Evolutionary conservation across 345 rosid genomes (phyloP).

Genomic region (Populus pruinosa): DNA sequence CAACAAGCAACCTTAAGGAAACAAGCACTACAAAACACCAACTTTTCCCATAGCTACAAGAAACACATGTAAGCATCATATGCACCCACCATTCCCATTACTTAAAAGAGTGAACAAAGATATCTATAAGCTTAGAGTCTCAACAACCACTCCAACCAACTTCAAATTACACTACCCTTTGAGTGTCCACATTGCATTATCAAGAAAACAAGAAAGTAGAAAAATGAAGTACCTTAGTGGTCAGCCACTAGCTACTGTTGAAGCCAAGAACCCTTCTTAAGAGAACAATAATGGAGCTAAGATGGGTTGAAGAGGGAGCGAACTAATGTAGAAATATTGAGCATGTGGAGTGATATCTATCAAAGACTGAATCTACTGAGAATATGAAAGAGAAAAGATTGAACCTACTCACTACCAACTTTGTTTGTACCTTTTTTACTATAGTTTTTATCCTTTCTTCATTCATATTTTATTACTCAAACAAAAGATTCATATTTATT

Average conservation of each 20-base stretch:
- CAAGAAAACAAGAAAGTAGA: background rate
- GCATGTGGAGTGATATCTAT: background rate
- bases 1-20: background rate
- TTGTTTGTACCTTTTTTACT: background rate
- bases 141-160: constrained; percentile 42
- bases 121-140: background rate
- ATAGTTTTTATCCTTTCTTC: background rate
- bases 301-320: background rate
- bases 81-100: constrained; percentile 12
- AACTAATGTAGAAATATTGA: background rate
- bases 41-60: background rate
- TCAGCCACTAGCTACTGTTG: background rate
- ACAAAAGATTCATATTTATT: too few relatives aligned
- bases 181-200: background rate
- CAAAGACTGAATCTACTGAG: background rate
- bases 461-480: background rate
- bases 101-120: constrained; percentile 24
- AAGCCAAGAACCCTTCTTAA: background rate
- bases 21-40: background rate
- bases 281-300: background rate
- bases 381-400: too few relatives aligned
- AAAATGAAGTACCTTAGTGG: constrained; percentile 3
- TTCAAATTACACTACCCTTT: constrained; percentile 3
- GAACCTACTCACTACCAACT: constrained; percentile 8
- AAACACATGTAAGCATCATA: background rate